These are phyloP conservation scores for Suillus tomentosus DNA, from an alignment of 768 basidiomycete species.

Conservation along the genomic window DNA sequence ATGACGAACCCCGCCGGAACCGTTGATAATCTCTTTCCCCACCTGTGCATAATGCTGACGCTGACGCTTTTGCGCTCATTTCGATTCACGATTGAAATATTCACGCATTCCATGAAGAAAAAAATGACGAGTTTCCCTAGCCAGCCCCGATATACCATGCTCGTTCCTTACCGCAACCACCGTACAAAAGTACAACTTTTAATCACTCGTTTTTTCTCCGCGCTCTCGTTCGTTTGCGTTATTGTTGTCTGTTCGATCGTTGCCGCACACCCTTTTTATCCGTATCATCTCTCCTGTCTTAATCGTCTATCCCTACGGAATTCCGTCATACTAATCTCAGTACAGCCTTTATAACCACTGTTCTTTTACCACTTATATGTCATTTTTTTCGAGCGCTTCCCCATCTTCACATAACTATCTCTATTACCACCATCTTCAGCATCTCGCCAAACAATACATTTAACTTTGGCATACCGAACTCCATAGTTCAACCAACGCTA, in stretches of 20 bases:
- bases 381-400: constrained; percentile 10
- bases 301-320: constrained; percentile 17
- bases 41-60: constrained; percentile 13
- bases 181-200: constrained; percentile 23
- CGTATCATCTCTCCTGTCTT: constrained; percentile 9
- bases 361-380: constrained; percentile 15
- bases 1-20: constrained; percentile 16
- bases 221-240: constrained; percentile 19
- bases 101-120: constrained; percentile 28
- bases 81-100: constrained; percentile 24
- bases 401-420: constrained; percentile 11
- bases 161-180: constrained; percentile 12
- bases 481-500: constrained; percentile 11
- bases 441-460: constrained; percentile 8
- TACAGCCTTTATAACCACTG: constrained; percentile 19
- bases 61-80: constrained; percentile 7
- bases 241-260: constrained; percentile 24
- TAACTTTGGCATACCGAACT: constrained; percentile 16
- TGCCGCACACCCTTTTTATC: constrained; percentile 7
- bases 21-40: constrained; percentile 24
- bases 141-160: constrained; percentile 5
- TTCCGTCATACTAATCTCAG: constrained; percentile 18
- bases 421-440: constrained; percentile 10
- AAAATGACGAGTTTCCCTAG: constrained; percentile 22
- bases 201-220: constrained; percentile 18